Percentiles rank a stretch among this genome's conserved stretches.
Conservation (phyloP, 2,329 filamentous ascomycete genomes). For the Ophiostoma quercus region DNA sequence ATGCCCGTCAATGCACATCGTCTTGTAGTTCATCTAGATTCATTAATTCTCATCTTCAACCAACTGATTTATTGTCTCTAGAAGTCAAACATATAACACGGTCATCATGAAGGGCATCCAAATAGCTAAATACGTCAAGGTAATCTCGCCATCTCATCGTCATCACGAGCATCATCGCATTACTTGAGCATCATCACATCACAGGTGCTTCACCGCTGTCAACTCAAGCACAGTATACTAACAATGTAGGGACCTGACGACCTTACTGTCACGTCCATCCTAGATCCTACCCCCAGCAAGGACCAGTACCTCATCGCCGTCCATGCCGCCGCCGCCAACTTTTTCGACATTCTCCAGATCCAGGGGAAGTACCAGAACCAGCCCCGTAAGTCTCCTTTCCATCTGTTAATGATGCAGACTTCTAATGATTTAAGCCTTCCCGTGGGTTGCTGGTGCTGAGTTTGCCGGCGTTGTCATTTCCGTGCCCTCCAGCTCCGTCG, state of each 20-base stretch:
- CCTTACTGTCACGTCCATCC: constrained; percentile 67
- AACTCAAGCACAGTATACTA: background rate
- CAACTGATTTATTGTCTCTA: background rate
- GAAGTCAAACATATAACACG: background rate
- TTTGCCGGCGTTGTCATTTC: constrained; percentile 75
- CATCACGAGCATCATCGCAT: background rate
- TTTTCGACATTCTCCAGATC: constrained; percentile 95
- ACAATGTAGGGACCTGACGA: constrained; percentile 63
- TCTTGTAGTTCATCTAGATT: background rate
- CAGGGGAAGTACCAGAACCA: constrained; percentile 94
- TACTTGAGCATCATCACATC: background rate
- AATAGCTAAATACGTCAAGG: constrained; percentile 36
- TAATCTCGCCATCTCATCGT: constrained; percentile 17
- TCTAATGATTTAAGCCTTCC: constrained; percentile 47
- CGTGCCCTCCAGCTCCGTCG: constrained; percentile 47
- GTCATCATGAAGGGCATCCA: constrained; percentile 35
- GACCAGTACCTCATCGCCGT: constrained; percentile 83
- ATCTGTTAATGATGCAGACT: too few species aligned
- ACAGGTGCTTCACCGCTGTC: background rate
- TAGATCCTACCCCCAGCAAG: constrained; percentile 64
- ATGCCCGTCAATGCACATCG: background rate
- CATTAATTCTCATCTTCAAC: background rate
- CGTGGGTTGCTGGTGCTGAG: constrained; percentile 82
- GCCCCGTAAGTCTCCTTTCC: constrained; percentile 42
- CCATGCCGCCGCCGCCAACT: constrained; percentile 84